Base-by-base conservation (phyloP, 2,329 filamentous ascomycete genomes). In the Polytolypa hystricis region DNA sequence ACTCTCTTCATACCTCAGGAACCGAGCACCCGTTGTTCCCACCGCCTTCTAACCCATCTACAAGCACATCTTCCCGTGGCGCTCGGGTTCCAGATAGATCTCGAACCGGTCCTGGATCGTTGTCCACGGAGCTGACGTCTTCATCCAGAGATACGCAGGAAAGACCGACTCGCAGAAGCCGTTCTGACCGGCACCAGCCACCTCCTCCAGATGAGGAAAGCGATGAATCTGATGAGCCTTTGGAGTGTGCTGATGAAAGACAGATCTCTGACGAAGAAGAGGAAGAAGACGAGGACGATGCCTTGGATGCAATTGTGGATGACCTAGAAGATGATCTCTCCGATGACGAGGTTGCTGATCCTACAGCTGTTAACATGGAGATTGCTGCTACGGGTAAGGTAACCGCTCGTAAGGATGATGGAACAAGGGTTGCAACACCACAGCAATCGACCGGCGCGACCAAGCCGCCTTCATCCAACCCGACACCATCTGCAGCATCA, bases 231-330 rank as follows among this genome's bases (percentile, higher is more conserved):
- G 72, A 81, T 39, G 77, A 81, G 48, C 79, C 81, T 2, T 66
- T 96, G 3, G 91, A 96, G 61, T 95, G 89, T 57, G 87, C 86
- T 5, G 89, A 96, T 54, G 89, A 96, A 62, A 82, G 82, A 55
- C 84, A 84, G 37, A 60, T 95, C 9, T 80, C 79, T 10, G 77
- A 44, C 7, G 62, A 80, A 10, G 77, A 77, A 11, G 79, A 83
- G 20, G 66, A 63, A 30, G 71, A 71, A 6, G 66, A 65, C 6
- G 62, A 63, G 9, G 64, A 67, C 9, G 67, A 67, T 46, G 77
- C 81, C 4, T 64, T 96, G 34, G 84, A 94, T 56, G 79, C 84
- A 15, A 82, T 96, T 42, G 80, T 95, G n/a, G 85, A 87, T 41
- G 84, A 93, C 47, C 66, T 95, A 1, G 85, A 95, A 38, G 83